These are phyloP conservation scores for Dacryopinax spathularia DNA, from an alignment of 768 basidiomycete genomes.

Conservation along the genomic window DNA sequence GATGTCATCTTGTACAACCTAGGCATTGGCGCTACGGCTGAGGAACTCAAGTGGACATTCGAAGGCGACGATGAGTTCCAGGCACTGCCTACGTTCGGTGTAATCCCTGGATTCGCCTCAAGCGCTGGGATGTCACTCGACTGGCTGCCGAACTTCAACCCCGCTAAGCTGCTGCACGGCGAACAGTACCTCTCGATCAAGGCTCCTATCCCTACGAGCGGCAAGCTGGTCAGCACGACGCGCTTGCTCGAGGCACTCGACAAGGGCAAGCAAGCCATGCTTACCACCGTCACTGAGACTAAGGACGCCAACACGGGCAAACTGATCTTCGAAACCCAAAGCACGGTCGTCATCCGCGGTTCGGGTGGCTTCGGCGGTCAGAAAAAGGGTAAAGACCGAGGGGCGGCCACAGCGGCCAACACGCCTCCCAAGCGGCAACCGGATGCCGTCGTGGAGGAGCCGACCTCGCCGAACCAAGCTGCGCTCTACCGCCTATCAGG, in stretches of 20 bases:
- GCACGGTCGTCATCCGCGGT: conserved; percentile 83
- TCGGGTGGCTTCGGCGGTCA: conserved; percentile 94
- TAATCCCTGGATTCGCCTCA: conserved; percentile 77
- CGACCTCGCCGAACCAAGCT: conserved; percentile 68
- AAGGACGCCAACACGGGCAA: conserved; percentile 64
- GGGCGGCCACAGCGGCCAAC: conserved; percentile 72
- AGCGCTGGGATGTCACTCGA: conserved; percentile 55
- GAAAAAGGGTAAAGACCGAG: conserved; percentile 73
- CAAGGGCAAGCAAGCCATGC: conserved; percentile 87
- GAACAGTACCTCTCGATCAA: conserved; percentile 90
- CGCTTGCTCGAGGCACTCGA: conserved; percentile 70
- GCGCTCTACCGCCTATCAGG: conserved; percentile 88
- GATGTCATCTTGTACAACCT: conserved; percentile 93
- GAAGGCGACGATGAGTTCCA: conserved; percentile 79
- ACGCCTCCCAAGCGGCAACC: conserved; percentile 66
- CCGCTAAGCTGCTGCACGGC: conserved; percentile 91
- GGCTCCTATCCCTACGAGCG: conserved; percentile 72
- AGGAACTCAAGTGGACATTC: conserved; percentile 82
- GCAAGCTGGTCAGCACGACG: conserved; percentile 58
- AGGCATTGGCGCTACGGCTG: conserved; percentile 83
- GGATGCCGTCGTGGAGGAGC: conserved; percentile 78
- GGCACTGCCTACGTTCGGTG: conserved; percentile 86
- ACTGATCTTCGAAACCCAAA: conserved; percentile 81
- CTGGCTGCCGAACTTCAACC: conserved; percentile 91
- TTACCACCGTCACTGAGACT: conserved; percentile 65